Conservation (phyloP, 257 asterid species). For the Ehretia macrophylla region DNA sequence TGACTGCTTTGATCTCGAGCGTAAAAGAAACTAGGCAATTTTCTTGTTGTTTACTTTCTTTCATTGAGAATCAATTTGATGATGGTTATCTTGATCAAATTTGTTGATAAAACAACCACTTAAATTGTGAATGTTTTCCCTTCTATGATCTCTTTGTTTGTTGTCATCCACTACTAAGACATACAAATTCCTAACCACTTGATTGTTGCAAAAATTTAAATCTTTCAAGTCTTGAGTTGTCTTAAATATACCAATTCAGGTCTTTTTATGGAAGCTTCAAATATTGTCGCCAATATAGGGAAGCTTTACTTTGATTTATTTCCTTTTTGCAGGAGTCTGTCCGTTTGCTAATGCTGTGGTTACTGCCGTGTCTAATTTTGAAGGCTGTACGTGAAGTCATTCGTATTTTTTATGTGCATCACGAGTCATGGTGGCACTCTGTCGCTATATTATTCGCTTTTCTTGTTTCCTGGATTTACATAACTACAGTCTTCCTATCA, state of each 20-base stretch:
- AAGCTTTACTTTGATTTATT: neutral
- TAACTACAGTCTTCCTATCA: constrained; percentile 47
- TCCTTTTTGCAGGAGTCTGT: constrained; percentile 52
- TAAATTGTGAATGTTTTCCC: neutral
- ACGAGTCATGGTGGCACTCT: constrained; percentile 66
- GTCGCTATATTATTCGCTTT: constrained; percentile 44
- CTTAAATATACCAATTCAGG: too few species aligned
- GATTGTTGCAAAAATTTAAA: neutral
- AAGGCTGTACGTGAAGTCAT: constrained; percentile 65
- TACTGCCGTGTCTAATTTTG: constrained; percentile 54
- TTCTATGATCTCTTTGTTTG: neutral
- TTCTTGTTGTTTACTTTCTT: too few species aligned
- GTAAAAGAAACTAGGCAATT: too few species aligned
- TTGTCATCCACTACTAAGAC: neutral
- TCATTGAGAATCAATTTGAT: neutral
- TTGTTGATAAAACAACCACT: neutral
- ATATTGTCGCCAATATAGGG: neutral
- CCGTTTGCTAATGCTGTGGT: constrained; percentile 55
- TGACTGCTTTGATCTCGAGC: too few species aligned
- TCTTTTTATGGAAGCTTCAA: neutral
- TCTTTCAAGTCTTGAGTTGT: neutral
- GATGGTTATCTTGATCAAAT: neutral
- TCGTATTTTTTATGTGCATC: constrained; percentile 51
- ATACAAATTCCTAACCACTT: neutral
- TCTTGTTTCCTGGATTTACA: constrained; percentile 59